These are phyloP conservation scores for Septoria petroselini DNA, from an alignment of 2,329 filamentous ascomycete species.

Conservation along the genomic window DNA sequence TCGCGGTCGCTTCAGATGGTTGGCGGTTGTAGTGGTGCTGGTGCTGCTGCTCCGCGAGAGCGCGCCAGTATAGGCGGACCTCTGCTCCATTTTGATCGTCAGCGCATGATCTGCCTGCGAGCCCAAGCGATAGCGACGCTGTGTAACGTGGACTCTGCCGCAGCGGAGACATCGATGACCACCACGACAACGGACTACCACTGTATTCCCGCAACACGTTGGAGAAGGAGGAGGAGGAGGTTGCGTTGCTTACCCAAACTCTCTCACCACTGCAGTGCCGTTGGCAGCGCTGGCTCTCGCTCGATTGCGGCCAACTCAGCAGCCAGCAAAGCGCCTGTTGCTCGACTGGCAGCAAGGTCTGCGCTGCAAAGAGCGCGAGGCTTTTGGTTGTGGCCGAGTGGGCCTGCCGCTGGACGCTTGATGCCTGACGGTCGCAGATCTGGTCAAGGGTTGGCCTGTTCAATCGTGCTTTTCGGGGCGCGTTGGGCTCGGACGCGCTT, in stretches of 20 bases:
- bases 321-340: not conserved
- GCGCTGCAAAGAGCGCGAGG: slow-evolving; percentile 5
- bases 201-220: too few species aligned
- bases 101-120: slow-evolving; percentile 15
- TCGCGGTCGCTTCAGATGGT: slow-evolving; percentile 17
- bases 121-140: slow-evolving; percentile 1
- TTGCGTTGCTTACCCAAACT: slow-evolving; percentile 6
- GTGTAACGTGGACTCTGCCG: slow-evolving; percentile 13
- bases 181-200: slow-evolving; percentile 3
- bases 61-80: slow-evolving; percentile 9
- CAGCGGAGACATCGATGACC: not conserved
- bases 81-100: slow-evolving; percentile 21
- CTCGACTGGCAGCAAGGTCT: slow-evolving; percentile 4
- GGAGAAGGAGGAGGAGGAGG: too few species aligned
- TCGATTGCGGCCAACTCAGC: slow-evolving; percentile 5
- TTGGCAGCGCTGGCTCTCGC: slow-evolving; percentile 6
- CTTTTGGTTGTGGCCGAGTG: slow-evolving; percentile 1
- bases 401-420: slow-evolving; percentile 8
- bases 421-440: slow-evolving; percentile 12
- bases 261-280: slow-evolving; percentile 4
- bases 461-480: slow-evolving; percentile 1
- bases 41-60: slow-evolving; percentile 3
- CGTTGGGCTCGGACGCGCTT: slow-evolving; percentile 2
- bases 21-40: slow-evolving; percentile 2
- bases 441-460: slow-evolving; percentile 5